Percentiles rank a stretch among this genome's conserved stretches.
These are phyloP conservation scores for Bassia scoparia DNA, from an alignment of 148 eudicot species.

Conservation along the genomic window DNA sequence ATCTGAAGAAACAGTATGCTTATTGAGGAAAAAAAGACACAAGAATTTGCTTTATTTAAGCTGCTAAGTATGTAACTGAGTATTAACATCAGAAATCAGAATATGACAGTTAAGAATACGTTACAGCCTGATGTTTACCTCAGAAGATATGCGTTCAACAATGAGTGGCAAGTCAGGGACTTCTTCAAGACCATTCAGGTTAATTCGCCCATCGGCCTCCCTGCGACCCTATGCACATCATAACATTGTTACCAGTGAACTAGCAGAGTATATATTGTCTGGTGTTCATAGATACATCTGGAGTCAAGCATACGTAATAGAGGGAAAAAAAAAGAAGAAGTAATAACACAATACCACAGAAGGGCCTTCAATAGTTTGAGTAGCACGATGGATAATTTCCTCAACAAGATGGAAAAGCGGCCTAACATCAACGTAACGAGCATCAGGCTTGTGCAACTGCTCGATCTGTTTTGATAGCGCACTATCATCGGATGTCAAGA, in stretches of 20 bases:
- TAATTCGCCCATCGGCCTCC: constrained; percentile 11
- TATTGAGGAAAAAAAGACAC: not conserved
- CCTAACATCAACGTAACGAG: constrained; percentile 30
- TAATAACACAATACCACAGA: constrained; percentile 12
- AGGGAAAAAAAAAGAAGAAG: no score
- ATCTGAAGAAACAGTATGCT: no score
- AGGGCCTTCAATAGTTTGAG: constrained; percentile 28
- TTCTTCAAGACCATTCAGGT: constrained; percentile 17
- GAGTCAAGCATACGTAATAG: no score
- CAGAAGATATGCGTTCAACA: constrained; percentile 28
- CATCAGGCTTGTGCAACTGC: constrained; percentile 35
- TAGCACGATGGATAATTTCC: constrained; percentile 29
- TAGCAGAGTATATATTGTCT: no score
- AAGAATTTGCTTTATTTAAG: not conserved
- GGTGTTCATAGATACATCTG: no score
- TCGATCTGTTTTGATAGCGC: constrained; percentile 30
- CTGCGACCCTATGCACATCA: not conserved
- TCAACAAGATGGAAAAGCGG: constrained; percentile 37
- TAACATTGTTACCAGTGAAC: not conserved
- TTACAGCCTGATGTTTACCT: constrained; percentile 16
- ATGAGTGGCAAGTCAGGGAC: constrained; percentile 31
- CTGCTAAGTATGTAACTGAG: not conserved
- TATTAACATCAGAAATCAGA: not conserved
- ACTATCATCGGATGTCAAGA: constrained; percentile 28
- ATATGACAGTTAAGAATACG: no score